Percentiles rank a stretch among this genome's conserved stretches.
phyloP scores from a whole-genome alignment of 192 early-diverging fungal species.

The Oehlia diaphana region DNA sequence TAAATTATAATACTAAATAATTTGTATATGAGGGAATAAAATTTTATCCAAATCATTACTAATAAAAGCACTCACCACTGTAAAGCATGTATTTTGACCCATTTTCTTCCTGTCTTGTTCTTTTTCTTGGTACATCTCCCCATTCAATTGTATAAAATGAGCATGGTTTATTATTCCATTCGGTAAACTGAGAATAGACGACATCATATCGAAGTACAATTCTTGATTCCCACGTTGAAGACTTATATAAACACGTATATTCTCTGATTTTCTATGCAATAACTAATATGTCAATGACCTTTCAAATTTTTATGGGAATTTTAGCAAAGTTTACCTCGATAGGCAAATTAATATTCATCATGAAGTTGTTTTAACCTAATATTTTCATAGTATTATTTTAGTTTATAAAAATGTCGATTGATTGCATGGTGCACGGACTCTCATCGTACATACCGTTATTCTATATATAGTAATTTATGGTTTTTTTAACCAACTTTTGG shows the following conservation, averaged over 20 bases:
- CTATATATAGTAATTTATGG: too few species aligned
- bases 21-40: not conserved
- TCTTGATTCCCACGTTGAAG: not conserved
- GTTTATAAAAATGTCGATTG: not conserved
- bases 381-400: not conserved
- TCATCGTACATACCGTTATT: not conserved
- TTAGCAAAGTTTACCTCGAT: not conserved
- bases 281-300: not conserved
- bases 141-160: conserved; percentile 6
- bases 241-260: not conserved
- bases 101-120: not conserved
- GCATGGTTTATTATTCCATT: not conserved
- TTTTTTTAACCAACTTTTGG: not conserved
- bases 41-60: not conserved
- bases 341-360: not conserved
- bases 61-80: not conserved
- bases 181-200: not conserved
- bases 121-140: not conserved
- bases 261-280: not conserved
- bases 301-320: too few species aligned
- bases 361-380: not conserved
- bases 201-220: not conserved
- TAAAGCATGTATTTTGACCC: not conserved
- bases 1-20: not conserved
- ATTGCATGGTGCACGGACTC: not conserved